Evolutionary conservation across 208 protist genomes (phyloP).

Genomic region (Crithidia fasciculata): DNA sequence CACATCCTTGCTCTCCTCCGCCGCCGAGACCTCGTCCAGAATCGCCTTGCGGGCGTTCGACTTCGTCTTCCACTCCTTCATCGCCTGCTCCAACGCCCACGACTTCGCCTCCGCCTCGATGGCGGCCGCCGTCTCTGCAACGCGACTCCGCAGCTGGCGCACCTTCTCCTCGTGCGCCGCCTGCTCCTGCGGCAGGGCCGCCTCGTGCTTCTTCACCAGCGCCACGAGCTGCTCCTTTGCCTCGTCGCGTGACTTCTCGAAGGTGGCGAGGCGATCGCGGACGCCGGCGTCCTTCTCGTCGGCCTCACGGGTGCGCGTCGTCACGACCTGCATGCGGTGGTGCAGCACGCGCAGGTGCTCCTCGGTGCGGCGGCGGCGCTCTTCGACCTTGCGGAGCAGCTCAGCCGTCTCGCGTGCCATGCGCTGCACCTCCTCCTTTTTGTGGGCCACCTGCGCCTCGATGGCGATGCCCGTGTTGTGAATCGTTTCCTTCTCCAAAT

Average conservation of each 20-base stretch:
- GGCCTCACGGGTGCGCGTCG: conserved; percentile 38
- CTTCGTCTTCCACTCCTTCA: conserved; percentile 72
- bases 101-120: conserved; percentile 77
- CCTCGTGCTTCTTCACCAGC: conserved; percentile 58
- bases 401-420: conserved; percentile 68
- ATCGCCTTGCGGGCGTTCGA: conserved; percentile 62
- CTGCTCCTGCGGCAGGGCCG: conserved; percentile 43
- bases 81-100: conserved; percentile 76
- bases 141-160: conserved; percentile 47
- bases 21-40: conserved; percentile 52
- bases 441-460: conserved; percentile 60
- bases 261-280: conserved; percentile 48
- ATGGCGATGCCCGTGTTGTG: conserved; percentile 73
- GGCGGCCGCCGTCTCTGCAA: conserved; percentile 46
- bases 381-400: conserved; percentile 71
- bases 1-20: conserved; percentile 66
- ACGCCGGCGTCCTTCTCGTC: conserved; percentile 62
- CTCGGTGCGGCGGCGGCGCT: conserved; percentile 69
- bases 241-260: conserved; percentile 59
- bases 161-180: conserved; percentile 56
- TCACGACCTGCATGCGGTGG: conserved; percentile 53
- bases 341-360: conserved; percentile 67
- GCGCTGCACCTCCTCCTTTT: conserved; percentile 64
- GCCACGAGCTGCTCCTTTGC: conserved; percentile 49
- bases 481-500: conserved; percentile 81